Base-by-base conservation (phyloP, 2,329 filamentous ascomycete genomes). In the Akanthomyces muscarius region DNA sequence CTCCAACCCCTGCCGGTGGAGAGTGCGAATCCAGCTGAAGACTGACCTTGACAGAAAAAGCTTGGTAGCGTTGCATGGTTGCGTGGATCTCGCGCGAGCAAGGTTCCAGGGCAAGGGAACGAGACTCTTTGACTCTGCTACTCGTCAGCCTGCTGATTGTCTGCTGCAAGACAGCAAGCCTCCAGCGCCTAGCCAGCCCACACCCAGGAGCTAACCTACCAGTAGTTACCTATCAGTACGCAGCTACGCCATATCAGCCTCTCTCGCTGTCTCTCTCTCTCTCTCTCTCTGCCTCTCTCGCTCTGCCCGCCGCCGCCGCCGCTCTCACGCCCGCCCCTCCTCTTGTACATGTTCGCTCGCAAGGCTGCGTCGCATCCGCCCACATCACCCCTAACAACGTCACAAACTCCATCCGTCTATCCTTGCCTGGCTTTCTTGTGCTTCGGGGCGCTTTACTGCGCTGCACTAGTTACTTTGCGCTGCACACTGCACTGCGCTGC, bases 321-420 rank as follows among this genome's bases (percentile, higher is more conserved):
- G 21, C 21, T 21, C 21, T 52, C 52, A 21, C 7, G 23, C n/a
- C 33, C 14, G 36, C 52, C 52, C 33, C 52, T 54, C 33, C 33
- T 36, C 33, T 36, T 36, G 33, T 36, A 36, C 33, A 36, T 36
- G 33, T 36, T 41, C 38, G 38, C 38, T 33, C 42, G 59, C 59
- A 47, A 54, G 61, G 61, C 53, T 57, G 52, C 61, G 61, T 62
- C 45, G 61, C 61, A 62, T 61, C 59, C 58, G 25, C 23, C 51
- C 50, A 41, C 45, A 72, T 74, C 72, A 72, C 72, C 72, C 72
- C 71, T 73, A 73, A 71, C 71, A 73, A 72, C 71, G 67, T 72
- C 65, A 64, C 45, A 65, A 68, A 68, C 69, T 70, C 68, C 69
- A 68, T 68, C 69, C 65, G 66, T 67, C 69, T 5, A 57, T 57